Evolutionary conservation across 1,284 basidiomycete genomes (phyloP).

Genomic region (Ceratorhiza oryzae-sativae): DNA sequence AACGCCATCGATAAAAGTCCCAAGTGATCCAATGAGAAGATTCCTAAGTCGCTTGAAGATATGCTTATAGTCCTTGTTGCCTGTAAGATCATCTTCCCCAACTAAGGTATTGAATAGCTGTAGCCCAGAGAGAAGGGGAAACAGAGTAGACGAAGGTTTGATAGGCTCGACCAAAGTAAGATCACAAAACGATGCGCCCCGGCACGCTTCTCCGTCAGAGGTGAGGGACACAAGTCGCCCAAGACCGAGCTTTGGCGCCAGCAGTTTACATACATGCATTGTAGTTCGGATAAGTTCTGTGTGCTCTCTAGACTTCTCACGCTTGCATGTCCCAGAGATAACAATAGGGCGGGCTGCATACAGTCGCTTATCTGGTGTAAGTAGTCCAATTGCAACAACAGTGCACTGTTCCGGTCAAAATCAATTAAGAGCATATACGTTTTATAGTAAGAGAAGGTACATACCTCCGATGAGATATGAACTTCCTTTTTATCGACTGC

Average conservation of each 20-base stretch:
- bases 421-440: no score
- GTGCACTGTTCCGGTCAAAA: constrained; percentile 46
- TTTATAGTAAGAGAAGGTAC: no score
- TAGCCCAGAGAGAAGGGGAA: no score
- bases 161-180: no score
- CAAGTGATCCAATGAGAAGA: constrained; percentile 46
- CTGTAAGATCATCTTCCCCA: constrained; percentile 52
- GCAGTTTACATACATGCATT: constrained; percentile 38
- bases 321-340: constrained; percentile 50
- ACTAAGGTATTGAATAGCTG: constrained; percentile 50
- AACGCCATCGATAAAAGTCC: constrained; percentile 46
- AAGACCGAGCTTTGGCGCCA: constrained; percentile 38
- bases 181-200: constrained; percentile 40
- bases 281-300: constrained; percentile 45
- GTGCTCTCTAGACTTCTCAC: constrained; percentile 47
- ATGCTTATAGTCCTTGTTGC: constrained; percentile 52
- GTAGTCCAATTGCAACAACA: constrained; percentile 47
- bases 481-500: constrained; percentile 45
- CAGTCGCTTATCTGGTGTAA: constrained; percentile 36
- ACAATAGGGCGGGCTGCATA: constrained; percentile 48
- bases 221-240: constrained; percentile 46
- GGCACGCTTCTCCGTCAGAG: constrained; percentile 50
- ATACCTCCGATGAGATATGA: constrained; percentile 48
- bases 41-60: constrained; percentile 50
- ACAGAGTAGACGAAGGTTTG: no score